These are phyloP conservation scores for Beauveria caledonica DNA, from an alignment of 2,329 filamentous ascomycete genomes.

Conservation along the genomic window DNA sequence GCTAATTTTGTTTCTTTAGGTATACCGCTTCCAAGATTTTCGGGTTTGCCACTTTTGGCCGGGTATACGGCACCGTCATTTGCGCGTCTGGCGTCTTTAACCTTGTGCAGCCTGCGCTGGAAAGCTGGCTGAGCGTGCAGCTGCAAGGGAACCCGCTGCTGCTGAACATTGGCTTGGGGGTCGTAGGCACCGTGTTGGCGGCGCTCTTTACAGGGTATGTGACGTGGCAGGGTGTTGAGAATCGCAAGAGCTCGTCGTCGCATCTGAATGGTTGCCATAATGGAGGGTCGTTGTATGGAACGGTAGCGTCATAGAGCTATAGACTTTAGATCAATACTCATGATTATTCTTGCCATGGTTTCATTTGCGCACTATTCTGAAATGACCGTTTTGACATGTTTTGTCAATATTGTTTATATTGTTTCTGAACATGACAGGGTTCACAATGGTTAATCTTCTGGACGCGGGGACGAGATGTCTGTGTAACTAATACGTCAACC, in stretches of 20 bases:
- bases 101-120: constrained; percentile 61
- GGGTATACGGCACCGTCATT: constrained; percentile 69
- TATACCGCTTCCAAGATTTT: constrained; percentile 51
- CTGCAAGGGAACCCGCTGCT: constrained; percentile 56
- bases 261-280: neutral
- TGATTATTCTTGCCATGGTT: too few species aligned
- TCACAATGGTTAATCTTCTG: too few species aligned
- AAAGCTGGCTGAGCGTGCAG: constrained; percentile 55
- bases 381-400: too few species aligned
- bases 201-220: neutral
- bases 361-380: too few species aligned
- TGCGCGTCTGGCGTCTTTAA: constrained; percentile 65
- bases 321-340: too few species aligned
- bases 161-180: constrained; percentile 52
- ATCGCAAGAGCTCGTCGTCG: neutral
- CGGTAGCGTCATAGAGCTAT: neutral
- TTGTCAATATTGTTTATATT: too few species aligned
- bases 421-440: too few species aligned
- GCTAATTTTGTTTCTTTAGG: neutral
- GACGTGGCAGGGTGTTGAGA: neutral
- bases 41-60: constrained; percentile 71
- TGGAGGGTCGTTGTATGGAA: neutral
- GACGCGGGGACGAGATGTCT: too few species aligned
- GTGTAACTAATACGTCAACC: too few species aligned
- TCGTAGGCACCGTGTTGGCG: constrained; percentile 34